Base-by-base conservation (phyloP, 2,329 filamentous ascomycete genomes). In the Alternaria infectoria region DNA sequence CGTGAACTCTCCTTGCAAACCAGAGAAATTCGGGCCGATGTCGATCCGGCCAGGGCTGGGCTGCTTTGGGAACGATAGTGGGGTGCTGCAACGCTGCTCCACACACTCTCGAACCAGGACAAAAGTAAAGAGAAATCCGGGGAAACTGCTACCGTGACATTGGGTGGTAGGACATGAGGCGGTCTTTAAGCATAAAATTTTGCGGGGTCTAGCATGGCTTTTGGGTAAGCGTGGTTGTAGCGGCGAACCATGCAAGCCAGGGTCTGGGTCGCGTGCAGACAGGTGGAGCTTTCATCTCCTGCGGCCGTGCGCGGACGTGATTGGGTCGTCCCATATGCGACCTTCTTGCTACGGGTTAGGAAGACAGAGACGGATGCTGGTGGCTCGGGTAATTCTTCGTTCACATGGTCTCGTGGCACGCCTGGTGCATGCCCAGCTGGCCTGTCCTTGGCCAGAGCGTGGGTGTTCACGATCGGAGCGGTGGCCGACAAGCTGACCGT, bases 101-200 rank as follows among this genome's bases (percentile, higher is more conserved):
- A 54, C 45, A 52, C 45, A 55, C 36, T 26, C 30, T 54, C 45
- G 15, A 54, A 50, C 47, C 49, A 57, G 43, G 44, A 58, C 19
- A 23, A 54, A 67, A 55, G 50, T n/a, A 50, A 49, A 51, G 46
- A 52, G 51, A 47, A 62, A 65, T 61, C 66, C 57, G 64, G 69
- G 68, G 66, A 59, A 59, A 66, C 40, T 56, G 68, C 61, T 60
- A 62, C 60, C 59, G 57, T 52, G 51, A 51, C 52, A 61, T 64
- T 61, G 55, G 57, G 55, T 61, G 65, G 65, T 62, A 65, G 68
- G 69, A 64, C 51, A 57, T 57, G 64, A 64, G 57, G 43, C 46
- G 28, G 58, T 57, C 55, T 70, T 72, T 67, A 69, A 72, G 65
- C 60, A 67, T 63, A 66, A 72, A 70, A 64, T 62, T 71, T 62